These are phyloP conservation scores for Sphaerosporella brunnea DNA, from an alignment of 495 filamentous ascomycete genomes.

Conservation along the genomic window DNA sequence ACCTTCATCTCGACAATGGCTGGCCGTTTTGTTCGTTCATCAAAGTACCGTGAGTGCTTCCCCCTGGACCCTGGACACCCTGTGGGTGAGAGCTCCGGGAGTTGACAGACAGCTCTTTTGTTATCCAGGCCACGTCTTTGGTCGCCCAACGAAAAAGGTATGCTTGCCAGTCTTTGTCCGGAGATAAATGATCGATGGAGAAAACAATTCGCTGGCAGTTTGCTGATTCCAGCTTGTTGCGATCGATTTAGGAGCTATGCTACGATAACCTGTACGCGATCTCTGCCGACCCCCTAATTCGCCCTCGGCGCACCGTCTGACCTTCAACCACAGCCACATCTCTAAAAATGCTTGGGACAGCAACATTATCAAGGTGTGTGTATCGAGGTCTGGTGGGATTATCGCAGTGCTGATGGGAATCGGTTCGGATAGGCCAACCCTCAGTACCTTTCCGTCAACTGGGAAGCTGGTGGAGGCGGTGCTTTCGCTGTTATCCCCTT, in stretches of 20 bases:
- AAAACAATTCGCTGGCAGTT: not conserved
- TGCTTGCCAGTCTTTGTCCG: too few relatives aligned
- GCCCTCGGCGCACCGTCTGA: not conserved
- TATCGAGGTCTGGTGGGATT: not conserved
- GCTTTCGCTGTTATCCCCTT: constrained; percentile 93
- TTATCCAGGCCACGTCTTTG: constrained; percentile 82
- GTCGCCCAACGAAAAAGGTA: constrained; percentile 80
- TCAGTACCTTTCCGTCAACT: constrained; percentile 92
- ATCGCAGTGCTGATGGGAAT: constrained; percentile 3
- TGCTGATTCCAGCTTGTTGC: too few relatives aligned
- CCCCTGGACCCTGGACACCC: not conserved
- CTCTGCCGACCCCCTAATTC: not conserved
- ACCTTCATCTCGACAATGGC: too few relatives aligned
- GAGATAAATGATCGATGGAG: too few relatives aligned
- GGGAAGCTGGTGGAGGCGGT: constrained; percentile 91
- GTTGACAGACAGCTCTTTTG: constrained; percentile 19
- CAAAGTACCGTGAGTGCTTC: constrained; percentile 77
- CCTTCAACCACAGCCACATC: constrained; percentile 34
- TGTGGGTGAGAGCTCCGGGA: too few relatives aligned
- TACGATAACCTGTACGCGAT: constrained; percentile 69
- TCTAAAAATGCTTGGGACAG: constrained; percentile 98
- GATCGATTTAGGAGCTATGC: constrained; percentile 59
- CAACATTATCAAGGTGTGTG: constrained; percentile 75
- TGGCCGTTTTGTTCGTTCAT: constrained; percentile 92
- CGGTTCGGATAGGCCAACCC: constrained; percentile 94